Conservation (phyloP, 2,329 filamentous ascomycete species). For the Trichoderma aggressivum region DNA sequence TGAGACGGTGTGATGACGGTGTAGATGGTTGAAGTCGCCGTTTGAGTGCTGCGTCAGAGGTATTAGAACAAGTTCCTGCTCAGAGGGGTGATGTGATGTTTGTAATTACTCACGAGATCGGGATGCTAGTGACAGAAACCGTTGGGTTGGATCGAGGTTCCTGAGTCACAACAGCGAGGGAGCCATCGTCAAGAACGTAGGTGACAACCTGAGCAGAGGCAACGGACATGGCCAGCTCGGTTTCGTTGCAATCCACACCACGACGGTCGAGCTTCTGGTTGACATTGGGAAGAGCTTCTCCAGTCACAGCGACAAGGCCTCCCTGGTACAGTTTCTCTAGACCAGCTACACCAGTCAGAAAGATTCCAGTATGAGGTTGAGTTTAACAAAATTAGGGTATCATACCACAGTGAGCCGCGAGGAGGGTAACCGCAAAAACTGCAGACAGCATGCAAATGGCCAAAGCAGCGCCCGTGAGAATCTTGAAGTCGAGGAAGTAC, state of each 20-base stretch:
- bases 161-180: slow-evolving; percentile 12
- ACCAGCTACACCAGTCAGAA: background rate
- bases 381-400: background rate
- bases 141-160: background rate
- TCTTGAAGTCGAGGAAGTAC: slow-evolving; percentile 18
- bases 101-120: slow-evolving; percentile 34
- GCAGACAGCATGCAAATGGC: slow-evolving; percentile 21
- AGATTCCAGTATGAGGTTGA: background rate
- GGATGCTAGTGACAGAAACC: slow-evolving; percentile 26
- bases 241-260: slow-evolving; percentile 24
- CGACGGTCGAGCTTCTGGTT: slow-evolving; percentile 24
- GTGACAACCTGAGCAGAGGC: slow-evolving; percentile 20
- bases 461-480: slow-evolving; percentile 18
- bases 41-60: slow-evolving; percentile 30
- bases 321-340: slow-evolving; percentile 11
- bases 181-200: slow-evolving; percentile 15
- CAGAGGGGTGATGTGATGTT: background rate
- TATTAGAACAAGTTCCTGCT: background rate
- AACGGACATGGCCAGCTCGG: background rate
- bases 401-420: slow-evolving; percentile 30
- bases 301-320: background rate
- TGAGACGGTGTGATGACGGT: slow-evolving; percentile 25
- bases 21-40: slow-evolving; percentile 34
- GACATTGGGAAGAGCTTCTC: slow-evolving; percentile 18
- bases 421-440: slow-evolving; percentile 31